phyloP scores from a whole-genome alignment of 208 protist genomes.

The Acanthamoeba castellanii region DNA sequence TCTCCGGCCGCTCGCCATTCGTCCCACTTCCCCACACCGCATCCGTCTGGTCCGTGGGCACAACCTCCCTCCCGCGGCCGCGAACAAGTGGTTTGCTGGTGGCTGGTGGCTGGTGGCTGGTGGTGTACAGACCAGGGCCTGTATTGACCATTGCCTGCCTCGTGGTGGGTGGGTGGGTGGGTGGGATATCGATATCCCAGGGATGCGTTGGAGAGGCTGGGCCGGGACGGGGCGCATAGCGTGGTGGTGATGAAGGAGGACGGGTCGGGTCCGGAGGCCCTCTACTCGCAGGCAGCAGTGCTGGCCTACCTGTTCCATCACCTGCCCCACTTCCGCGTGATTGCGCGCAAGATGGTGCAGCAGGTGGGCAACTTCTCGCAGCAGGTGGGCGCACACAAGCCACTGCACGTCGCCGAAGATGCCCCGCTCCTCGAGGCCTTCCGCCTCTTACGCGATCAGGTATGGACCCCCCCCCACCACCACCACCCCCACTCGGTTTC shows the following conservation, averaged over 20 bases:
- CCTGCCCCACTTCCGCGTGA: background rate
- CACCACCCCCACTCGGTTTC: background rate
- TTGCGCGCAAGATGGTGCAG: slow-evolving; percentile 21
- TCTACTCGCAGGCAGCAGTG: background rate
- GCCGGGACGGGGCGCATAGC: background rate
- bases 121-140: no score
- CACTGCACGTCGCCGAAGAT: background rate
- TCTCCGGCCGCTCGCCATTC: background rate
- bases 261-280: background rate
- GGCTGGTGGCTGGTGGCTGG: no score
- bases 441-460: background rate
- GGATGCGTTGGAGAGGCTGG: background rate
- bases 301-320: slow-evolving; percentile 3
- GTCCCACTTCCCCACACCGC: background rate
- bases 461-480: no score
- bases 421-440: background rate
- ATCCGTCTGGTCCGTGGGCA: slow-evolving; percentile 2
- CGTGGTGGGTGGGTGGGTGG: background rate
- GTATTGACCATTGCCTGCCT: no score
- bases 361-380: background rate
- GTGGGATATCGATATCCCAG: background rate
- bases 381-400: background rate
- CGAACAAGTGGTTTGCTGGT: no score
- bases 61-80: no score
- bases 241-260: slow-evolving; percentile 17